Base-by-base conservation (phyloP, 179 eudicot genomes). In the Beta lomatogona region DNA sequence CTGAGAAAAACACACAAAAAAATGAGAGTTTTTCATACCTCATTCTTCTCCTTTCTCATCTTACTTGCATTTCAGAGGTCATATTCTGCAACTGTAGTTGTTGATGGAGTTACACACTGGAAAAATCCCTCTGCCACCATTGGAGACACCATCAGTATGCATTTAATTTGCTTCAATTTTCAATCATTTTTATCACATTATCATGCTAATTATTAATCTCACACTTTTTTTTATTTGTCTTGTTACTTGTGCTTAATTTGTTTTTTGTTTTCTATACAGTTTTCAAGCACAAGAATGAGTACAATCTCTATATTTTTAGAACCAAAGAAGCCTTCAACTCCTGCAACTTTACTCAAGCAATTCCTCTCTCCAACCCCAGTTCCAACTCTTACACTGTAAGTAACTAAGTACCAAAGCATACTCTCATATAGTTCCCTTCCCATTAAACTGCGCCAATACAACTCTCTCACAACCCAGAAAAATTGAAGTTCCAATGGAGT, bases 311-410 rank as follows among this genome's bases (percentile, higher is more conserved):
- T 91, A 92, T 94, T 85, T 94, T 94, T 88, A 84, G 88, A 84
- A 93, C 73, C 80, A 82, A 82, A 79, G 79, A 71, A 54, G 96
- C 94, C 58, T 94, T 89, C 84, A 82, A 84, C 54, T 64, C 82
- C 59, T 94, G 98, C 88, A 87, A 94, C 83, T 93, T 94, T 86
- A 86, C 90, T 83, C 91, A 90, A 88, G 95, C 98, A 71, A 86
- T 91, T n/a, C 85, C 90, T 73, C 93, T 94, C 50, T 89, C 94
- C 50, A 84, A 86, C 61, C 86, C 87, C 72, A 87, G 84, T 69
- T 91, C 97, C 80, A 81, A 86, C 2, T 79, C 92, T 81, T 92
- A 83, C 88, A 86, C 90, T 28, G 88, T 88, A 66, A 79, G 87
- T 81, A 31, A 68, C 46, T 65, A 69, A 71, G n/a, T 54, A 21